Evolutionary conservation across 2,329 filamentous ascomycete genomes (phyloP), one percentile per base, ranked within the genome.

Genomic region (Colletotrichum incanum): DNA sequence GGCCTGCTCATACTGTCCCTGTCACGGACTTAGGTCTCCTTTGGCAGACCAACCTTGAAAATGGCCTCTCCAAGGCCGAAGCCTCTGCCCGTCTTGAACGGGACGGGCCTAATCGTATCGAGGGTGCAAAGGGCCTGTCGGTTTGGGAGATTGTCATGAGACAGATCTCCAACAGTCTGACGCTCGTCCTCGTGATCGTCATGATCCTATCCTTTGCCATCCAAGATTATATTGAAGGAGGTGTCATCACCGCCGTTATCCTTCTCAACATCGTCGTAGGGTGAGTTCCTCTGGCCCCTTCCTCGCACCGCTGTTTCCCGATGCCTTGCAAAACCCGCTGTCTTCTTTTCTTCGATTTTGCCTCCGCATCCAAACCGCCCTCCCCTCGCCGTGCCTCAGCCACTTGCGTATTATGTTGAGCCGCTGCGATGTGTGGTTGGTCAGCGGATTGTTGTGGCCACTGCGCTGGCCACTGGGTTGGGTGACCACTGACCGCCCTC

Each of bases 151-250:
- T 94, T 84, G 88, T 94, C 84, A 82, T 94, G 83, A 92, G 92
- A 79, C 92, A 94, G 85, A 88, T 94, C 76, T 93, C 92, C 75
- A 94, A 94, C 84, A 93, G 92, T 84, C 85, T 94, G 82, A 94
- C 92, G 75, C 86, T 93, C 79, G 91, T 93, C 74, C 90, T 95
- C 76, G 86, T 94, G 76, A 90, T 93, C 77, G 93, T 93, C 77
- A 94, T 93, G 90, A 91, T 90, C 71, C 84, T 90, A 71, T 91
- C 89, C 60, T 93, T 92, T 82, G 89, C 87, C 79, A 93, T 92
- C 76, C 78, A 86, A 76, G 91, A 92, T 79, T 91, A 87, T 77
- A 86, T 91, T 79, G 90, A 92, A 83, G 90, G 86, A 74, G 87
- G 86, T 75, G 90, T 92, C 73, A 89, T 92, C 75, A 84, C 88